phyloP scores from a whole-genome alignment of 257 asterid genomes.

The Jacaranda copaia region DNA sequence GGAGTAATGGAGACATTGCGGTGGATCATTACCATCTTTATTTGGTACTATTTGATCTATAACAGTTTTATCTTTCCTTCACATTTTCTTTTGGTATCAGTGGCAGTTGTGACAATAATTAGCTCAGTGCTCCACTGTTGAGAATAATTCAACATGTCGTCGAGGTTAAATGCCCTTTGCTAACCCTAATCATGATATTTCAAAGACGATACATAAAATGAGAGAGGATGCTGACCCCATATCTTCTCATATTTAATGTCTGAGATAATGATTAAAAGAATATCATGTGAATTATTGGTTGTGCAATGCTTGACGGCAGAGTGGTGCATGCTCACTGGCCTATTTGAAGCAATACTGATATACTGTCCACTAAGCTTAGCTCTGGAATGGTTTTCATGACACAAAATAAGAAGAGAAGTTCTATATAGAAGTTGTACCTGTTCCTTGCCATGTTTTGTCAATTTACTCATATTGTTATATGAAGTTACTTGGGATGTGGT shows the following conservation, averaged over 20 bases:
- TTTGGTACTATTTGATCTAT: conserved; percentile 30
- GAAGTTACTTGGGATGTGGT: not conserved
- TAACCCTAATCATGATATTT: not conserved
- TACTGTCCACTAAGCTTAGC: not conserved
- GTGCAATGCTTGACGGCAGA: not conserved
- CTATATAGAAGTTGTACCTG: not conserved
- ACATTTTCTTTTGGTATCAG: not conserved
- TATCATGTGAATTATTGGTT: not conserved
- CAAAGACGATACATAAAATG: not conserved
- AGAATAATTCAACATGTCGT: not conserved
- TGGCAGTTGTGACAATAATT: not conserved
- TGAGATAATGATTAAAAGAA: not conserved
- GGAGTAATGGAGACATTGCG: conserved; percentile 61
- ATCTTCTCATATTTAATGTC: not conserved
- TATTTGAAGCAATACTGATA: not conserved
- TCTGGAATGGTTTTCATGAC: not conserved
- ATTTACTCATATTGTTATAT: not conserved
- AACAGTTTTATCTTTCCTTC: not conserved
- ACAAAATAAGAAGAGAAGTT: not conserved
- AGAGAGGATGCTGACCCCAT: not conserved
- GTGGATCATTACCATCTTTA: conserved; percentile 62
- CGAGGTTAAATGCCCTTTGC: not conserved
- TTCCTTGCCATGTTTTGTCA: not conserved
- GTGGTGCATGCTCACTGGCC: not conserved
- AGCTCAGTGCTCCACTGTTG: not conserved